Base-by-base conservation (phyloP, 768 basidiomycete genomes). In the Pulveroboletus frians region DNA sequence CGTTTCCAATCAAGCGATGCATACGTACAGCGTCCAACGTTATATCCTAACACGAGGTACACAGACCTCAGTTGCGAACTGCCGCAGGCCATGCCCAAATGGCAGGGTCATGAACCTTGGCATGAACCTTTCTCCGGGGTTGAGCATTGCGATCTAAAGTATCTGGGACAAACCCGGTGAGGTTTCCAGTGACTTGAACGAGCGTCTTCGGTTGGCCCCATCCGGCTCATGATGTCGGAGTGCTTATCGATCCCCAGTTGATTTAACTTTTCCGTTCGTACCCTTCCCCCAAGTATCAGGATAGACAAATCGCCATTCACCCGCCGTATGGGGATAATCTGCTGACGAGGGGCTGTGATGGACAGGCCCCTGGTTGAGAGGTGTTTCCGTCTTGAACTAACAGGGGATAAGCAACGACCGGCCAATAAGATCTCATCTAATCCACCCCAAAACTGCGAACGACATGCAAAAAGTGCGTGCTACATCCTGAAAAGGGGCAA, bases 21-120 rank as follows among this genome's bases (percentile, higher is more conserved):
- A 27, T 15, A 31, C 39, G 6, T 29, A 30, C 36, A 26, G 30
- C 39, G 32, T 31, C 46, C 30, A 30, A 47, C 13, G 26, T 34
- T 39, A 9, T n/a, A 14, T 15, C 37, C 20, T 58, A 50, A 61
- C 61, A 61, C 50, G 47, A 49, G 40, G 54, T 4, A 14, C 21
- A 17, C 49, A 17, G n/a, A 42, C 35, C 37, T 26, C 23, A 26
- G 23, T 26, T 26, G 23, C 39, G 26, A 23, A 10, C 13, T 1
- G 20, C 37, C 36, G 17, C 31, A 39, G 30, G 32, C 11, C 17
- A 32, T 26, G 34, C 42, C 32, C 15, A 10, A 7, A 7, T 14
- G 20, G 21, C 31, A 37, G 40, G n/a, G 34, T n/a, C 18, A 17
- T 15, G 37, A 44, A 30, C 34, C 41, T 38, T 41, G 30, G 41